A percentile compares a stretch with the other conserved stretches of the same genome.
These are phyloP conservation scores for Eucalyptus shirleyi DNA, from an alignment of 345 rosid species.

Conservation along the genomic window DNA sequence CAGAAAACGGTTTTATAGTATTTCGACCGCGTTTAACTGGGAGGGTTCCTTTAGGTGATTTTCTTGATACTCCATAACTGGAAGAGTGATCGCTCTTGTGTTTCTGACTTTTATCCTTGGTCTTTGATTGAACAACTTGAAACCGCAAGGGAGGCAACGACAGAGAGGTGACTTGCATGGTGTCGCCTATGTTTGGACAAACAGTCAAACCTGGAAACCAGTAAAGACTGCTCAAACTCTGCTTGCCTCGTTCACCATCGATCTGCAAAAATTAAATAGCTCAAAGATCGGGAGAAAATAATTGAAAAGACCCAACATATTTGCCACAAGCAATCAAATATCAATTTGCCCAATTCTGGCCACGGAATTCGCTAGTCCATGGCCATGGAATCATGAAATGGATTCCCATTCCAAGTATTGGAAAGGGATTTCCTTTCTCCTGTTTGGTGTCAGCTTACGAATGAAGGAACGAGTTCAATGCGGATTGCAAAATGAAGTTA, in stretches of 20 bases:
- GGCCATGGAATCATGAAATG: not conserved
- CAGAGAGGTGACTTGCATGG: not conserved
- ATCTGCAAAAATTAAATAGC: not conserved
- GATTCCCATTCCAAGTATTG: not conserved
- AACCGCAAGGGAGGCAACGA: not conserved
- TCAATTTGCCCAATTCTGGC: not conserved
- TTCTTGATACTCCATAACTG: not conserved
- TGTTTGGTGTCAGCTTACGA: not conserved
- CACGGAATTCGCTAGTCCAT: not conserved
- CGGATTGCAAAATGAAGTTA: not conserved
- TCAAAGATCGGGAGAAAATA: not conserved
- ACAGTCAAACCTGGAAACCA: not conserved
- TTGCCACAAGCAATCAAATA: not conserved
- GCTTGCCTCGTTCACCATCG: not conserved
- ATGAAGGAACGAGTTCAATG: not conserved
- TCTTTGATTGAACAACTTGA: not conserved
- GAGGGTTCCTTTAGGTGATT: not conserved
- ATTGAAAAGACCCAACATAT: not conserved
- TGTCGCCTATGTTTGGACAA: not conserved
- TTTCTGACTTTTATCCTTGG: not conserved
- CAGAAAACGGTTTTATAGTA: slow-evolving; percentile 18
- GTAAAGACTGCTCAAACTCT: not conserved
- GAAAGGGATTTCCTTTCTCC: not conserved
- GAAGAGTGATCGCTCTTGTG: not conserved
- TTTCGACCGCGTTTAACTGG: not conserved